Evolutionary conservation across 139 green algal genomes (phyloP).

Genomic region (Coelastrella sp.): DNA sequence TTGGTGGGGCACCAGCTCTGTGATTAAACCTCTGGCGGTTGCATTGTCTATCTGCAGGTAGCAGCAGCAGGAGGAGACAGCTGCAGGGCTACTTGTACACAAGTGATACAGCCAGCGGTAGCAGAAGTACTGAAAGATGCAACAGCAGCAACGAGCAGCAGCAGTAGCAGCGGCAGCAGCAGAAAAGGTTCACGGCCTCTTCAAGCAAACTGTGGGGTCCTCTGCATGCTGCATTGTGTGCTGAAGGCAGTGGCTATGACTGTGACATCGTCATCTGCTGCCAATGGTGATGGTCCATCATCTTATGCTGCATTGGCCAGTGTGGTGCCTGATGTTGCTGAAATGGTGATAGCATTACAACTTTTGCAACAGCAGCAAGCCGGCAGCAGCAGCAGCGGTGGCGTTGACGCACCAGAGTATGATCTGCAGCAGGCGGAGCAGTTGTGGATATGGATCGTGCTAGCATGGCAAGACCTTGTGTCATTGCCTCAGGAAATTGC

Average conservation of each 20-base stretch:
- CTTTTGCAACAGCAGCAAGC: neutral
- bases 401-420: neutral
- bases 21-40: neutral
- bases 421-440: neutral
- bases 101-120: slow-evolving; percentile 30
- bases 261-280: neutral
- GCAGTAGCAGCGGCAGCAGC: slow-evolving; percentile 14
- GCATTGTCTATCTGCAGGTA: slow-evolving; percentile 15
- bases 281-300: neutral
- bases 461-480: slow-evolving; percentile 21
- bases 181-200: neutral
- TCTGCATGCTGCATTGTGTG: slow-evolving; percentile 35
- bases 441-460: slow-evolving; percentile 20
- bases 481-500: neutral
- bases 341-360: neutral
- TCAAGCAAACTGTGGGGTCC: slow-evolving; percentile 24
- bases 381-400: neutral
- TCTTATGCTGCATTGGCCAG: neutral
- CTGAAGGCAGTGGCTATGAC: neutral
- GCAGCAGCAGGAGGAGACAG: slow-evolving; percentile 6
- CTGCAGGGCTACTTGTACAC: neutral
- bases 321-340: neutral
- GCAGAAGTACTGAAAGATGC: slow-evolving; percentile 18
- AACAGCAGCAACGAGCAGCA: slow-evolving; percentile 9
- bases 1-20: neutral